Evolutionary conservation across 163 green algal genomes (phyloP).

Genomic region (Volvox carteri): DNA sequence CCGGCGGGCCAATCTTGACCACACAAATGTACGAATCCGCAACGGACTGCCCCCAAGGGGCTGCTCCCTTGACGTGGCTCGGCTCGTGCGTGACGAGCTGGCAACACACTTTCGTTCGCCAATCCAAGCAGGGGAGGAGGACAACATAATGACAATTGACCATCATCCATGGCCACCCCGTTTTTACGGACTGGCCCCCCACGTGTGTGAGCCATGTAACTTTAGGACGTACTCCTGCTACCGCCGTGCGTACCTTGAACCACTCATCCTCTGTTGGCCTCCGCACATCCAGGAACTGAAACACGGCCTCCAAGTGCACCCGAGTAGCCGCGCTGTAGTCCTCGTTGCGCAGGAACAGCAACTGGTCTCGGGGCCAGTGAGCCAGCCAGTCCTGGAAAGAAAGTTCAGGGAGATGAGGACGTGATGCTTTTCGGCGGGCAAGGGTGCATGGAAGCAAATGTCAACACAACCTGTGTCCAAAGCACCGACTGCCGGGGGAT

Average conservation of each 20-base stretch:
- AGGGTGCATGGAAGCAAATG: too few species aligned
- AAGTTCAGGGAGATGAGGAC: too few species aligned
- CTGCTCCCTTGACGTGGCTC: too few species aligned
- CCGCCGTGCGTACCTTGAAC: neutral
- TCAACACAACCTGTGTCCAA: too few species aligned
- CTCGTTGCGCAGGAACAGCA: slow-evolving; percentile 79
- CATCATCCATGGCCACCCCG: neutral
- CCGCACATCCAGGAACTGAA: slow-evolving; percentile 45
- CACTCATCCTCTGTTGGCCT: slow-evolving; percentile 5
- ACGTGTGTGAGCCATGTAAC: neutral
- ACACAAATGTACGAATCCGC: too few species aligned
- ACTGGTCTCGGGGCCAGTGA: slow-evolving; percentile 70
- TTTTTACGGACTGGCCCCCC: neutral
- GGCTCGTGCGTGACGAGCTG: neutral
- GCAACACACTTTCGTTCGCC: neutral
- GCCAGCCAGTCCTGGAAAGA: slow-evolving; percentile 67
- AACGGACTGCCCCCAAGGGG: too few species aligned
- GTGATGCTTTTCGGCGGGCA: too few species aligned
- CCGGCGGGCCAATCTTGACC: too few species aligned
- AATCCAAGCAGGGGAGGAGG: too few species aligned
- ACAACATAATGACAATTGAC: too few species aligned
- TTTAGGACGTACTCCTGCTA: too few species aligned
- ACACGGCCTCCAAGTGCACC: slow-evolving; percentile 59
- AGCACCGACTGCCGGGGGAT: too few species aligned
- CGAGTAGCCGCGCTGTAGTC: slow-evolving; percentile 66